These are phyloP conservation scores for Cymodocea nodosa DNA, from an alignment of 116 monocot species.

Conservation along the genomic window DNA sequence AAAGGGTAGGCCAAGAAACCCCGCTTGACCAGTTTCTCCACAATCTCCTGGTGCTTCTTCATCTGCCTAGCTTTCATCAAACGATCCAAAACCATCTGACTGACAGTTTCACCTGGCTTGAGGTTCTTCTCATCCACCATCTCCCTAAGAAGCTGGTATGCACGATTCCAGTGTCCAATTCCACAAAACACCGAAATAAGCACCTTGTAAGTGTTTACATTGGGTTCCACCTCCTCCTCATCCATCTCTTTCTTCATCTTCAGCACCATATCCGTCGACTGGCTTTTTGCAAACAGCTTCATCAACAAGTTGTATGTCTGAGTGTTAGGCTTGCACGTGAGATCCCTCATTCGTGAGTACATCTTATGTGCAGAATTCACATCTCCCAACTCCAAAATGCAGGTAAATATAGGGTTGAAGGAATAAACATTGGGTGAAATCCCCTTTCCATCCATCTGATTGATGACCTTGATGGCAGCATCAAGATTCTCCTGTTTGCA, in stretches of 20 bases:
- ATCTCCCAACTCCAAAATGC: constrained; percentile 39
- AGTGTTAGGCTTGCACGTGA: constrained; percentile 39
- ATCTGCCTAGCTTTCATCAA: constrained; percentile 63
- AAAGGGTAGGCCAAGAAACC: constrained; percentile 35
- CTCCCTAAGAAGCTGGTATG: constrained; percentile 56
- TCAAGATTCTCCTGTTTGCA: constrained; percentile 65
- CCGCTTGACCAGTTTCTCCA: constrained; percentile 51
- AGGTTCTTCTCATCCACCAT: constrained; percentile 77
- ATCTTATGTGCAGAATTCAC: constrained; percentile 56
- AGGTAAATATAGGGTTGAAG: constrained; percentile 69
- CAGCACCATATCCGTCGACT: constrained; percentile 88
- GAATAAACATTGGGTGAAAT: constrained; percentile 50
- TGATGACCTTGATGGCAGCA: constrained; percentile 73
- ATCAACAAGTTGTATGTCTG: constrained; percentile 78
- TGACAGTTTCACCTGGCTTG: constrained; percentile 32
- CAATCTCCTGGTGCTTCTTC: constrained; percentile 63
- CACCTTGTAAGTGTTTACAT: constrained; percentile 58
- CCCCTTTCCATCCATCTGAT: constrained; percentile 45
- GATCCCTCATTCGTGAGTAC: constrained; percentile 64
- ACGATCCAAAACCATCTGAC: constrained; percentile 37
- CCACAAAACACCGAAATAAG: constrained; percentile 52
- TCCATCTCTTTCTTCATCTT: constrained; percentile 94
- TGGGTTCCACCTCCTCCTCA: constrained; percentile 61
- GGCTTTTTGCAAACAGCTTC: constrained; percentile 49
- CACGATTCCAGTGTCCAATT: constrained; percentile 73